Percentiles rank a stretch among this genome's conserved stretches.
Conservation (phyloP, 495 filamentous ascomycete species). For the Elaphomyces granulatus region DNA sequence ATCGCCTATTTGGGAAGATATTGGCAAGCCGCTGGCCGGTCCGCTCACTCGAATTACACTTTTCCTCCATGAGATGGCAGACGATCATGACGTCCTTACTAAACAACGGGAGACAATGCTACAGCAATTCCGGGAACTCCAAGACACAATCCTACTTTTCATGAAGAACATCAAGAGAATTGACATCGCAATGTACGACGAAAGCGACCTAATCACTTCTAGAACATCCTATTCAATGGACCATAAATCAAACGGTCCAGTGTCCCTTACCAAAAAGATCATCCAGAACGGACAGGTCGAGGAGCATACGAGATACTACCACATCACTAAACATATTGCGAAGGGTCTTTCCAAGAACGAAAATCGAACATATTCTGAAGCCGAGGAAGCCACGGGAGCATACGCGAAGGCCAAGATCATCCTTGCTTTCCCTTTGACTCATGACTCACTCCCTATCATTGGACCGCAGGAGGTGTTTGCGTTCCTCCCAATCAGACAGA, state of each 20-base stretch:
- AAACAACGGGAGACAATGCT: conserved; percentile 10
- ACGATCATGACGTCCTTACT: conserved; percentile 1
- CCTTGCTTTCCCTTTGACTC: conserved; percentile 27
- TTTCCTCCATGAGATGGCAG: conserved; percentile 13
- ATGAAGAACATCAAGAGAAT: conserved; percentile 22
- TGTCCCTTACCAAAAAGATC: conserved; percentile 2
- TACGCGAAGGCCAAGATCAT: conserved; percentile 18
- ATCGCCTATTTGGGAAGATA: conserved; percentile 23
- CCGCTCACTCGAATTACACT: conserved; percentile 23
- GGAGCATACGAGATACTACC: conserved; percentile 7
- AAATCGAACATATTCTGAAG: conserved; percentile 14
- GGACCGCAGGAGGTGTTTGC: conserved; percentile 19
- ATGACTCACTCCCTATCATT: conserved; percentile 12
- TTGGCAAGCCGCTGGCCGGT: conserved; percentile 2
- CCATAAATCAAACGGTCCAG: not conserved
- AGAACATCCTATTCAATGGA: conserved; percentile 4
- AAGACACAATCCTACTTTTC: conserved; percentile 23
- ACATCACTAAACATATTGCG: conserved; percentile 12
- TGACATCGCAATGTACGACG: conserved; percentile 15
- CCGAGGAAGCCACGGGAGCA: conserved; percentile 6
- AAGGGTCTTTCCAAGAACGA: conserved; percentile 15
- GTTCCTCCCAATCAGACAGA: conserved; percentile 23
- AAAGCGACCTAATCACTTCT: conserved; percentile 3
- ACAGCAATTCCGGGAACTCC: conserved; percentile 19
- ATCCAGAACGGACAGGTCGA: not conserved